Evolutionary conservation across 1,139 yeast genomes (phyloP).

Genomic region (Candida glucosophila): DNA sequence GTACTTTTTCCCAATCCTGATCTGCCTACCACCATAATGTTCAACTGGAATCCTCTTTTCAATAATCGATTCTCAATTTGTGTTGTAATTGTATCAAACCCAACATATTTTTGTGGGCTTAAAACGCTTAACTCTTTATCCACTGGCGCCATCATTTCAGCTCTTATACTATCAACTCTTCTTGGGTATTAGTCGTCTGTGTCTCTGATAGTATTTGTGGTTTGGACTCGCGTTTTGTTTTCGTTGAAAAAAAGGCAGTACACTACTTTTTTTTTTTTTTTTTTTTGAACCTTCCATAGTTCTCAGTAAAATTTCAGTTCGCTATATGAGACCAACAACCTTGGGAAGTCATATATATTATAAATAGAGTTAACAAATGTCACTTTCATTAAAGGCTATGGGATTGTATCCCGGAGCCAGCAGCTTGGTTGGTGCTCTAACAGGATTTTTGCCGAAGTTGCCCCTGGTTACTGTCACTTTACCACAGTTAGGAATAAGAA

Average conservation of each 20-base stretch:
- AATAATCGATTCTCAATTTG: conserved; percentile 90
- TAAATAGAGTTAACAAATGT: conserved; percentile 13
- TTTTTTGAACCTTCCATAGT: too few relatives aligned
- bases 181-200: too few relatives aligned
- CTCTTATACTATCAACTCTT: too few relatives aligned
- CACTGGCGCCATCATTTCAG: too few relatives aligned
- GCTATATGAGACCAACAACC: too few relatives aligned
- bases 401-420: too few relatives aligned
- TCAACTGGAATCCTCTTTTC: conserved; percentile 91
- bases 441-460: conserved; percentile 15
- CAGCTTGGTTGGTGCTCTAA: conserved; percentile 9
- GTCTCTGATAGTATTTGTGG: too few relatives aligned
- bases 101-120: conserved; percentile 64
- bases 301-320: too few relatives aligned
- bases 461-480: conserved; percentile 12
- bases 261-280: too few relatives aligned
- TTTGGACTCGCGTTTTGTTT: too few relatives aligned
- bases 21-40: conserved; percentile 89
- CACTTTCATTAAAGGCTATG: conserved; percentile 17
- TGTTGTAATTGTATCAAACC: conserved; percentile 91
- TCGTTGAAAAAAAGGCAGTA: too few relatives aligned
- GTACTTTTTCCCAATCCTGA: conserved; percentile 95
- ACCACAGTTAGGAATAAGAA: conserved; percentile 1
- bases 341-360: conserved; percentile 1
- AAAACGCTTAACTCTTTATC: too few relatives aligned